Base-by-base conservation (phyloP, 768 basidiomycete species). In the Russula lepida region DNA sequence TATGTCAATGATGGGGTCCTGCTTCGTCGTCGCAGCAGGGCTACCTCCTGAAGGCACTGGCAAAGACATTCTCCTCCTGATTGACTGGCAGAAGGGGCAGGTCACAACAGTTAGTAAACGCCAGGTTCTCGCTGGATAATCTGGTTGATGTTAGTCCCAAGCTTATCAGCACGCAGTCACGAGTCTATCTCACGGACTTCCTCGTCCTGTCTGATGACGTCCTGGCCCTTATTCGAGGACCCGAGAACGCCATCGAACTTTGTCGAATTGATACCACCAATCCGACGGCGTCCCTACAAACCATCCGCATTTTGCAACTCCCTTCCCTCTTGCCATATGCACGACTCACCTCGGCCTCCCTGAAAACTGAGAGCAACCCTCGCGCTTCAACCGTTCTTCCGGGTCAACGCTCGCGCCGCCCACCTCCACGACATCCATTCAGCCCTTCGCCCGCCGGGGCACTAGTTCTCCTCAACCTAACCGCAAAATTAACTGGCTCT, bases 191-290 rank as follows among this genome's bases (percentile, higher is more conserved):
- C 44, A 62, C 46, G 12, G 51, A 58, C 28, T 41, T 54, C 37
- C 13, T 54, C 21, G 51, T 53, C 13, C 30, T 58, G 4, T 62
- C 61, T 17, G 33, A 57, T 13, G 35, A 53, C 21, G 27, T 44
- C 17, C 15, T 62, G 15, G 60, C 35, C 1, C 61, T 62, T 56
- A 23, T 58, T 32, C 47, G 15, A 5, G 35, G 27, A 27, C 6
- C 39, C 25, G 54, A 15, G 11, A 62, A 62, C 25, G 43, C 49
- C 56, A 21, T 62, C 17, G 55, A 52, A 21, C 50, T 57, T 23
- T 57, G 50, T 17, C 19, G 28, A n/a, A 2, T 62, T 1, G 25
- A n/a, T 1, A 25, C 41, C 6, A 12, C 35, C 21, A 33, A 17
- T 21, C 19, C 44, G 28, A 41, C 35, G 6, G 41, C 35, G 2